Evolutionary conservation across 2,329 filamentous ascomycete genomes (phyloP), one percentile per base, ranked within the genome.

Genomic region (Pochonia chlamydosporia): DNA sequence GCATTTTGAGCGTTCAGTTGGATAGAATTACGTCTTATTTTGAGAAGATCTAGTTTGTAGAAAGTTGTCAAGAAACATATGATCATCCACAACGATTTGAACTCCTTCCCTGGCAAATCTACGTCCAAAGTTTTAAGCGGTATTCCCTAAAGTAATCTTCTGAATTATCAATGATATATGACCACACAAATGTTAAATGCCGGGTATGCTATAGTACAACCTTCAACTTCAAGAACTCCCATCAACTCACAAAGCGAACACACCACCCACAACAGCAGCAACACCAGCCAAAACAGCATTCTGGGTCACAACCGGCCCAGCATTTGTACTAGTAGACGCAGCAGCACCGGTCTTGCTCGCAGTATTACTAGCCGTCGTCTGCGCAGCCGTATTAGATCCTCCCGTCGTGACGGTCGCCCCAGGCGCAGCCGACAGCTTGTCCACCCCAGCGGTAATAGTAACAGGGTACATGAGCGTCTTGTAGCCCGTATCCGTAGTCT

Each of bases 381-480:
- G 40, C 35, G 51, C 37, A 26, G 48, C 46, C n/a, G 48, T 51
- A 31, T 36, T 31, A 31, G 49, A 11, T 21, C 35, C 35, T 11
- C 35, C 20, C 8, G 21, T 39, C 18, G 18, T 48, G 4, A 40
- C 46, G 36, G 40, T 43, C 35, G 40, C 44, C 13, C 49, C 52
- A 18, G 48, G 39, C 24, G 46, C 24, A 14, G 54, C 44, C 26
- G 47, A 44, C 4, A 71, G 56, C 56, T 68, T 68, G 43, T 69
- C 62, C 28, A 59, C 46, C 4, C 68, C 69, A 14, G 63, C 64
- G 16, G 68, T 69, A 44, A 71, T 52, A 28, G 65, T 66, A 21
- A 70, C 60, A 47, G 65, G 59, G 11, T 54, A 26, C 33, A 60
- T 51, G 18, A 47, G 8, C 0, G 45, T 18, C n/a, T 43, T 43